phyloP scores from a whole-genome alignment of 345 rosid genomes.

The Zanthoxylum bungeanum region DNA sequence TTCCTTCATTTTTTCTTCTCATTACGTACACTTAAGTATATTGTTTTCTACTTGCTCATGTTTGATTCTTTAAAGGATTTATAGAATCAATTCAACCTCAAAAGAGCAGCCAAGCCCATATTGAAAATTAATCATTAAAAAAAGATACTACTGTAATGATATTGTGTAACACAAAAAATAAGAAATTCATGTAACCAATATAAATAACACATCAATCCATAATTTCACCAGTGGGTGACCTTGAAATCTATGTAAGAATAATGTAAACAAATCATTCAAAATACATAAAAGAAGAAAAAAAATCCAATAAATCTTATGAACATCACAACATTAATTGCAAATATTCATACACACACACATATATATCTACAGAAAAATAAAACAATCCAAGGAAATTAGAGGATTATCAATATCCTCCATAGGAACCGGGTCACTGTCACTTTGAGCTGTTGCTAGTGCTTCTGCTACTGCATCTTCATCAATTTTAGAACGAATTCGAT shows the following conservation, averaged over 20 bases:
- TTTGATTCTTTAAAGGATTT: too few species aligned
- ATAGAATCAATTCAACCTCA: too few species aligned
- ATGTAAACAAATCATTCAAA: background rate
- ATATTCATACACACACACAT: constrained; percentile 11
- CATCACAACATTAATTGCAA: background rate
- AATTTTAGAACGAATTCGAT: constrained; percentile 52
- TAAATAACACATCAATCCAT: background rate
- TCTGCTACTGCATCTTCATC: constrained; percentile 40
- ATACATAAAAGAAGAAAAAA: background rate
- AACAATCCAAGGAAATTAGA: constrained; percentile 85
- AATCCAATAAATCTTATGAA: constrained; percentile 3
- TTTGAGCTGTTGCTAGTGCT: constrained; percentile 30
- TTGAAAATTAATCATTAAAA: too few species aligned
- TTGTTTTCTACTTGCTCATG: too few species aligned
- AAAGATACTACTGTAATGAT: too few species aligned
- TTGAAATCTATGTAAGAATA: background rate
- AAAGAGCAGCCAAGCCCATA: too few species aligned
- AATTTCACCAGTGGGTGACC: background rate
- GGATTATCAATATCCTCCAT: constrained; percentile 73
- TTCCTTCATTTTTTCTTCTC: too few species aligned
- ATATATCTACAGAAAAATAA: constrained; percentile 62
- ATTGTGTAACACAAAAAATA: background rate
- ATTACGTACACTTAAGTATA: too few species aligned
- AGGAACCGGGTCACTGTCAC: constrained; percentile 22
- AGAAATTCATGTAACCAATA: background rate